These are phyloP conservation scores for Leccinum griseonigrum DNA, from an alignment of 1,284 basidiomycete genomes.

Conservation along the genomic window DNA sequence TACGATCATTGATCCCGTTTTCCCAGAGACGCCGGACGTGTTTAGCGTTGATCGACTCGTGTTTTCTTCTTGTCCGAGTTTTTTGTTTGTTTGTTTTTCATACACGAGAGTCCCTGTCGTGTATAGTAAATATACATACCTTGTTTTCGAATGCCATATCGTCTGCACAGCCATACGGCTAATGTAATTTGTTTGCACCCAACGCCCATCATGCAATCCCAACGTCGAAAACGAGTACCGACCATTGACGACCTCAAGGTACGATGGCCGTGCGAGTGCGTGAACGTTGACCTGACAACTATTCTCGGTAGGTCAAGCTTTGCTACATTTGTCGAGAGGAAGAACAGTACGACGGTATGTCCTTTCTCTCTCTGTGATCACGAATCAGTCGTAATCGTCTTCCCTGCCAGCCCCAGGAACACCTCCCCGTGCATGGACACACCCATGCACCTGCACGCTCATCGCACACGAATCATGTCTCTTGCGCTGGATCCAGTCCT, in stretches of 20 bases:
- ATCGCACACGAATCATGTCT: conserved; percentile 77
- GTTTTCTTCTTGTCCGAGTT: neutral
- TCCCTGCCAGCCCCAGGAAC: conserved; percentile 37
- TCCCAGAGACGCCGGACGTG: neutral
- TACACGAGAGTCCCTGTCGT: conserved; percentile 13
- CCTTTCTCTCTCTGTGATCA: neutral
- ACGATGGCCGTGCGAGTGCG: neutral
- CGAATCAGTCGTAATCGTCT: neutral
- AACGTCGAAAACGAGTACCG: conserved; percentile 21
- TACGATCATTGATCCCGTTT: conserved; percentile 41
- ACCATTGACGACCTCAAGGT: conserved; percentile 34
- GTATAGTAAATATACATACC: conserved; percentile 20
- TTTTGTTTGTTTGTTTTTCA: conserved; percentile 2
- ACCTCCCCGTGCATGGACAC: conserved; percentile 61
- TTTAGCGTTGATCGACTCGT: conserved; percentile 7
- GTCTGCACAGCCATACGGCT: neutral
- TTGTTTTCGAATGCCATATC: conserved; percentile 16
- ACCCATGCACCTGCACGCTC: conserved; percentile 77
- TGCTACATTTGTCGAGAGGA: conserved; percentile 80
- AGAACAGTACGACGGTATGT: conserved; percentile 54
- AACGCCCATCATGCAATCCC: conserved; percentile 21
- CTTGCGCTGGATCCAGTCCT: conserved; percentile 70
- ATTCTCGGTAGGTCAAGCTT: conserved; percentile 54
- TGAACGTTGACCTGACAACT: conserved; percentile 6
- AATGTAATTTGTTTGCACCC: neutral